Base-by-base conservation (phyloP, 768 basidiomycete genomes). In the Polyporus arcularius region DNA sequence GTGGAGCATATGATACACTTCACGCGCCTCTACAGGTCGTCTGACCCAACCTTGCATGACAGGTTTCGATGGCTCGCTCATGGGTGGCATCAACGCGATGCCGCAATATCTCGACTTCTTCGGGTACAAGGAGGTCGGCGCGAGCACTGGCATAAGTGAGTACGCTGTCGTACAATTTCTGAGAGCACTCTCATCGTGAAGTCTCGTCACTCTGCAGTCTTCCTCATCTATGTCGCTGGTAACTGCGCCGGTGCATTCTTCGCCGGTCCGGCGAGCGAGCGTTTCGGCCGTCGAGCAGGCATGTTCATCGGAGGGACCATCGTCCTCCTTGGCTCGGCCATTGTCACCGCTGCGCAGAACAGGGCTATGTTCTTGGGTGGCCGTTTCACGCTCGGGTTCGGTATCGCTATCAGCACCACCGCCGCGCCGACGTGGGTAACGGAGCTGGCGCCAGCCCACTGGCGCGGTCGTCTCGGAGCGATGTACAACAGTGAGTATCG, bases 341-440 rank as follows among this genome's bases (percentile, higher is more conserved):
- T 53, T 18, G 41, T 53, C 39, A 53, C 52, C 21, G 16, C 18
- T 3, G 38, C 52, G 21, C 52, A 53, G 52, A 53, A 42, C 52
- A 39, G 52, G 8, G n/a, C 39, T 10, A 53, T 53, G 52, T 53
- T 53, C 26, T 12, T 53, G 26, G 52, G 52, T 15, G 52, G 52
- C 1, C 52, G 52, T 4, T 53, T 53, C 40, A 42, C 21, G 6
- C 52, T 53, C n/a, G 52, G 52, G 2, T 53, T 53, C 40, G 52
- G 52, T 21, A 42, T 53, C 6, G 52, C 52, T 1, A 53, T 53
- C 12, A 40, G 38, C 38, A 53, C 52, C 18, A 53, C 52, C 39
- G 52, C 52, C 49, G 57, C 57, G 11, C 57, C 57, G 26, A 58
- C 41, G 12, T 51, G 32, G 48, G 41, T 58, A 18, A 58, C 57